Evolutionary conservation across 805 yeast genomes (phyloP).

Genomic region (Suhomyces pyralidae): DNA sequence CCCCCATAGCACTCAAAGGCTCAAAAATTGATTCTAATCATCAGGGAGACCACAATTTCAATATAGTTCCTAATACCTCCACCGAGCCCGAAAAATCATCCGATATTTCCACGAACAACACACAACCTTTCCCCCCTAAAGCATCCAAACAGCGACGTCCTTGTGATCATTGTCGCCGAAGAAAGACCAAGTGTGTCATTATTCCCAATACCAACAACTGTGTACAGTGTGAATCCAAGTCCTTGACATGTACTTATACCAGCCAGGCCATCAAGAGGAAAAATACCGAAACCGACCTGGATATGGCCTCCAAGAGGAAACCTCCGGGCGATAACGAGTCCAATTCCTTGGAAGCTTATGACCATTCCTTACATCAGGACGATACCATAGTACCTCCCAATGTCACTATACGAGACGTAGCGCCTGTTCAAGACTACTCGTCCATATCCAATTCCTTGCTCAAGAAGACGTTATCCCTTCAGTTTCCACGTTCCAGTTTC

Average conservation of each 20-base stretch:
- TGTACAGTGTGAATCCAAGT: constrained; percentile 72
- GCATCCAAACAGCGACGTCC: constrained; percentile 52
- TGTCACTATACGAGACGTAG: constrained; percentile 48
- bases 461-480: constrained; percentile 69
- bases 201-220: constrained; percentile 63
- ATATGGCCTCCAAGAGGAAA: constrained; percentile 13
- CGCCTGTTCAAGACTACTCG: constrained; percentile 68
- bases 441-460: constrained; percentile 59
- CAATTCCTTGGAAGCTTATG: neutral
- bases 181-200: constrained; percentile 76
- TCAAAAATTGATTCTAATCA: neutral
- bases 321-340: constrained; percentile 6
- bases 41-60: neutral
- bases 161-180: constrained; percentile 81
- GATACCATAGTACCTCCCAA: constrained; percentile 32
- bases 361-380: constrained; percentile 5
- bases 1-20: neutral
- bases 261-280: constrained; percentile 49
- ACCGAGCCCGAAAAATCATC: neutral
- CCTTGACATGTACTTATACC: constrained; percentile 71
- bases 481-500: constrained; percentile 86
- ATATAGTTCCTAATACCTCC: neutral
- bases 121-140: neutral
- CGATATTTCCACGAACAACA: neutral
- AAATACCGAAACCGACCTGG: constrained; percentile 13